These are phyloP conservation scores for Rusavskia elegans DNA, from an alignment of 495 filamentous ascomycete species.

Conservation along the genomic window DNA sequence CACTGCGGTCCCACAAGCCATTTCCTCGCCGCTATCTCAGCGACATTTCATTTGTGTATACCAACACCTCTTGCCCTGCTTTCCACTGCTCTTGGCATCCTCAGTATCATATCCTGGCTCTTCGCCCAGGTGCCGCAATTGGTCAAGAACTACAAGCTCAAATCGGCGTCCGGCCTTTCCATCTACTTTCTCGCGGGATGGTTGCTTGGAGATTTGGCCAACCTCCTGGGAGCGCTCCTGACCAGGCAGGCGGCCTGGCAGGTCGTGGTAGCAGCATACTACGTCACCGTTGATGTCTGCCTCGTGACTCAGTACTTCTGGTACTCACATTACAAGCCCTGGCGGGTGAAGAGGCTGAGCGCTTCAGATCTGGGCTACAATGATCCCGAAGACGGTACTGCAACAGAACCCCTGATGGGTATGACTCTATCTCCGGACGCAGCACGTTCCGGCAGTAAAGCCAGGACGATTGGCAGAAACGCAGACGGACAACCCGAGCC, in stretches of 20 bases:
- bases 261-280: conserved; percentile 50
- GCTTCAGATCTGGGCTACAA: conserved; percentile 4
- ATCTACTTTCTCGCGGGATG: conserved; percentile 56
- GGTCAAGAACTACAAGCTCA: conserved; percentile 49
- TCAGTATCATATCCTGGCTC: conserved; percentile 58
- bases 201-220: conserved; percentile 54
- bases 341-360: conserved; percentile 14
- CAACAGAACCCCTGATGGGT: conserved; percentile 6
- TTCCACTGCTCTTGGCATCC: conserved; percentile 45
- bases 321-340: conserved; percentile 40
- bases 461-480: not conserved
- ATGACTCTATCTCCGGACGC: not conserved
- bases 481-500: not conserved
- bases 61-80: conserved; percentile 50
- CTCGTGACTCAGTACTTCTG: conserved; percentile 52
- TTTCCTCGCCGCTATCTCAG: conserved; percentile 42
- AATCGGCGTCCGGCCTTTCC: conserved; percentile 52
- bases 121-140: conserved; percentile 65
- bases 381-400: conserved; percentile 10
- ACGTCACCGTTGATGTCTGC: conserved; percentile 48
- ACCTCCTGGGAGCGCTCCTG: conserved; percentile 47
- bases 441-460: not conserved
- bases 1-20: conserved; percentile 48
- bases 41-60: conserved; percentile 47
- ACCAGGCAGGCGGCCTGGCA: conserved; percentile 58